Conservation (phyloP, 352 stramenopile species). For the Pythium myriotylum region DNA sequence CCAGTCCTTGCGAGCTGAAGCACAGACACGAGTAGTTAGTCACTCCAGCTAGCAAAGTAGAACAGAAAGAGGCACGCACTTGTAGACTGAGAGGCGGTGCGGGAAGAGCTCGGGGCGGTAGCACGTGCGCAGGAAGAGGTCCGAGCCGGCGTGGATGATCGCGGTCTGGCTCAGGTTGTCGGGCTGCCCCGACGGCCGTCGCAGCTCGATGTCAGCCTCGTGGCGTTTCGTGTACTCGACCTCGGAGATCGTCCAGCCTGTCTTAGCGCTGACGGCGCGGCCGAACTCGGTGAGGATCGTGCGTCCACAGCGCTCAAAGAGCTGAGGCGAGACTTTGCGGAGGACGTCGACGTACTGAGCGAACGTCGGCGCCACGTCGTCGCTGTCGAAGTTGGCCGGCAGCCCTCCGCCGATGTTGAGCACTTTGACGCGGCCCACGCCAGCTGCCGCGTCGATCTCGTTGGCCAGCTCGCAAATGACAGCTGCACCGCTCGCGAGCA, state of each 20-base stretch:
- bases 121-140: constrained; percentile 88
- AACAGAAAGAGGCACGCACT: constrained; percentile 40
- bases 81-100: constrained; percentile 84
- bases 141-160: constrained; percentile 89
- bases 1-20: constrained; percentile 45
- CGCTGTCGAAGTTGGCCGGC: constrained; percentile 87
- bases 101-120: constrained; percentile 82
- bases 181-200: constrained; percentile 9
- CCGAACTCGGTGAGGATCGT: constrained; percentile 94
- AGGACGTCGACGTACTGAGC: constrained; percentile 82
- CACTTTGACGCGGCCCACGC: constrained; percentile 73
- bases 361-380: constrained; percentile 75
- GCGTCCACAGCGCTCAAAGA: constrained; percentile 79
- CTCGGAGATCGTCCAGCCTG: constrained; percentile 80
- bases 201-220: constrained; percentile 29
- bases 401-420: constrained; percentile 93
- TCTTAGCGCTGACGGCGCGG: constrained; percentile 84
- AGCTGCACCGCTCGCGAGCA: constrained; percentile 79
- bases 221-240: constrained; percentile 92
- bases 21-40: constrained; percentile 2
- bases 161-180: constrained; percentile 60
- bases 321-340: constrained; percentile 57
- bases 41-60: background rate
- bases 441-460: constrained; percentile 68
- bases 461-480: constrained; percentile 83